Base-by-base conservation (phyloP, 1,284 basidiomycete species). In the Ceratobasidium sp. region DNA sequence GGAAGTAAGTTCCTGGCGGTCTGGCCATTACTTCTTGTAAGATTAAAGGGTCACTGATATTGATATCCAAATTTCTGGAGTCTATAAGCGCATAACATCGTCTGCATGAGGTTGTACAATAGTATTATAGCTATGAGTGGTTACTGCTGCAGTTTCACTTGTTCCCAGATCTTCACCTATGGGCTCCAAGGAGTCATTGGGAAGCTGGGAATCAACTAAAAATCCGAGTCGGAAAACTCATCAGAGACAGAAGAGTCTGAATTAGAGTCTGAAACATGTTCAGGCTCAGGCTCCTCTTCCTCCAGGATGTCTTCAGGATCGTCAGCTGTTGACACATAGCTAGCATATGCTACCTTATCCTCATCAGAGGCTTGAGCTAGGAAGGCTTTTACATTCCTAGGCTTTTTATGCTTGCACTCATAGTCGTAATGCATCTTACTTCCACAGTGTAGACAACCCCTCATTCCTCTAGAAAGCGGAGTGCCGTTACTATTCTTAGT, bases 1-100 rank as follows among this genome's bases (percentile, higher is more conserved):
- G 58, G 44, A 79, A 81, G 1, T 77, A 49, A 40, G 82, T 83
- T 39, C 85, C 85, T 0, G 84, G 81, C 26, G 85, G 85, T 23
- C 83, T 53, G 15, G 82, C 79, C 81, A 84, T 83, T 23, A 73
- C 44, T 49, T 80, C 79, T 42, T 79, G 75, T 26, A 77, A 42
- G 13, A 46, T n/a, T 7, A 51, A 28, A 39, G 33, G 44, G 58
- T 28, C 23, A 28, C 23, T 26, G 20, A 58, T 58, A 58, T 10
- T 58, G 55, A 28, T 58, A n/a, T 58, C 26, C n/a, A 61, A 33
- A 20, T 61, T 61, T 15, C 6, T 61, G 5, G 58, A 61, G 7
- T 49, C 46, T 49, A 12, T 49, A 33, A 33, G 33, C 33, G 33
- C 46, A 12, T 18, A 49, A 18, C 10, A 18, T 49, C 18, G 18